Conservation (phyloP, 371 early-diverging fungal genomes). For the Cokeromyces recurvatus region DNA sequence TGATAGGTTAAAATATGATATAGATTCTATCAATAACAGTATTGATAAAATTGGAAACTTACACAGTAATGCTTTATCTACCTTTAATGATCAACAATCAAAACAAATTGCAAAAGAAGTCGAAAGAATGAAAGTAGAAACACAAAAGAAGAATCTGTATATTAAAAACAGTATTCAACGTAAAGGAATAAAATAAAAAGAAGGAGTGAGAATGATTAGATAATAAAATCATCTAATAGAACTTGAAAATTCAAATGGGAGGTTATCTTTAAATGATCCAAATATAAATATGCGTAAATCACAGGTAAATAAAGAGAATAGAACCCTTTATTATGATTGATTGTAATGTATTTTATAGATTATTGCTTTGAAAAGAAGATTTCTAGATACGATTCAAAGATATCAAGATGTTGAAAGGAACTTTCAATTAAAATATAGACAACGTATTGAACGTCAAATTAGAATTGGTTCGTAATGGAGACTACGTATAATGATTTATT, state of each 20-base stretch:
- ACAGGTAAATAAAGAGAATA: constrained; percentile 22
- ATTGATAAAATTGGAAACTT: constrained; percentile 30
- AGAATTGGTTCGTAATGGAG: too few species aligned
- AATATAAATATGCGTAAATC: constrained; percentile 30
- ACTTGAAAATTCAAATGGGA: constrained; percentile 22
- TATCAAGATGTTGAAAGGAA: constrained; percentile 73
- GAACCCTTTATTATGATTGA: too few species aligned
- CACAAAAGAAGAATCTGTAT: constrained; percentile 23
- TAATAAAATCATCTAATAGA: too few species aligned
- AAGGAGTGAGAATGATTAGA: too few species aligned
- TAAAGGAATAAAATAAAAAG: constrained; percentile 1
- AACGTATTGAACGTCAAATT: constrained; percentile 74
- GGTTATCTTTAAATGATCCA: constrained; percentile 16
- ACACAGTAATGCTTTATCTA: constrained; percentile 27
- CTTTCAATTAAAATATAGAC: constrained; percentile 72
- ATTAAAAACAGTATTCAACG: constrained; percentile 32
- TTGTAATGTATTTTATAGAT: constrained; percentile 7
- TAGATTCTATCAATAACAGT: constrained; percentile 24
- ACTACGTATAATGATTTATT: too few species aligned
- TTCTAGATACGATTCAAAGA: constrained; percentile 73
- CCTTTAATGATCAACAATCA: constrained; percentile 36
- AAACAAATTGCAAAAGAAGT: constrained; percentile 23
- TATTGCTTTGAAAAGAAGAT: constrained; percentile 48
- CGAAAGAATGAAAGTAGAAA: constrained; percentile 22
- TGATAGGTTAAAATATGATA: constrained; percentile 23